Evolutionary conservation across 331 rosid species (phyloP).

Genomic region (Cucumis variabilis): DNA sequence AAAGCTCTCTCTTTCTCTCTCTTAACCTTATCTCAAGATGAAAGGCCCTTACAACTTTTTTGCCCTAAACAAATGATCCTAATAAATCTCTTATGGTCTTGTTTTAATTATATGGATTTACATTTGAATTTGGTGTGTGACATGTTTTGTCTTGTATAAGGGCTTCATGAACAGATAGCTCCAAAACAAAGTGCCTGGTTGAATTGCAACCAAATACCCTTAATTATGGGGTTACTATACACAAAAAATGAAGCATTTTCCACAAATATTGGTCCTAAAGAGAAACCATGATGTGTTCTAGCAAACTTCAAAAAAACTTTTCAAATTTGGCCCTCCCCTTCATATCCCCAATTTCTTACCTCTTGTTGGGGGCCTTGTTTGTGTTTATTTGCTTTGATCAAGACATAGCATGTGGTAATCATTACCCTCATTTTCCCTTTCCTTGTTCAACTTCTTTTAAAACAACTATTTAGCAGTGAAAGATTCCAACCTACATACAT

Average conservation of each 20-base stretch:
- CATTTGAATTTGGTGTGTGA: conserved; percentile 5
- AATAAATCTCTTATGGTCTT: background rate
- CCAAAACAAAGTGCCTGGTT: background rate
- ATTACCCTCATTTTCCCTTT: background rate
- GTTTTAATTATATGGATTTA: background rate
- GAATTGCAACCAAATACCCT: conserved; percentile 25
- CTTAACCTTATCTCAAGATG: background rate
- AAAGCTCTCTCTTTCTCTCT: background rate
- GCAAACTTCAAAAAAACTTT: background rate
- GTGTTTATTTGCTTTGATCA: background rate
- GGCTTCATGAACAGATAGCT: conserved; percentile 6
- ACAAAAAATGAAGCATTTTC: conserved; percentile 26
- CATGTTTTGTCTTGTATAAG: conserved; percentile 22
- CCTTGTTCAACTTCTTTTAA: background rate
- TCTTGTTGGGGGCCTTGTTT: background rate
- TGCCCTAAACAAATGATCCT: conserved; percentile 17
- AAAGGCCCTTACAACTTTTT: conserved; percentile 4
- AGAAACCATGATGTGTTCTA: background rate
- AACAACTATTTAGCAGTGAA: background rate
- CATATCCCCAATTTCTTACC: background rate
- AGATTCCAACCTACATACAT: too few relatives aligned
- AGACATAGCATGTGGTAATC: conserved; percentile 15
- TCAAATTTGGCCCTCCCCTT: conserved; percentile 14
- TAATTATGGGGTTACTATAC: conserved; percentile 13
- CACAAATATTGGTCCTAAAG: conserved; percentile 5